Evolutionary conservation across 139 green algal genomes (phyloP), one percentile per base, ranked within the genome.

Genomic region (Chlamydomonas sp.): DNA sequence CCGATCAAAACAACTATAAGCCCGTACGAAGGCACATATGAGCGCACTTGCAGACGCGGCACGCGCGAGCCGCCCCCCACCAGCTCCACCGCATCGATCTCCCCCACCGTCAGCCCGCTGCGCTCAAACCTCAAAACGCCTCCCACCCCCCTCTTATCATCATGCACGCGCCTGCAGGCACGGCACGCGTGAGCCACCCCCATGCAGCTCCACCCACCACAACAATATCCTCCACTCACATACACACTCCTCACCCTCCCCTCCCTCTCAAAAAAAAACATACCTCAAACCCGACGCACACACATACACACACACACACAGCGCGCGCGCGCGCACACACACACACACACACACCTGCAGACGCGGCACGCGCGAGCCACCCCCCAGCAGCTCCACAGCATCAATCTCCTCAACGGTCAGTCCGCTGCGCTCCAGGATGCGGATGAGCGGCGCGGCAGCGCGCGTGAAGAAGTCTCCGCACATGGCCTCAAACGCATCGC

Each of bases 331-430:
- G 20, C 22, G 49, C 5, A 69, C 59, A n/a, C 10, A 24, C 29
- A 35, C 13, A 63, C 13, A 29, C 43, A 79, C 28, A 31, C 26
- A 2, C 26, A 39, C 50, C 71, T 86, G 83, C 63, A 98, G 70
- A 1, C 76, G 72, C 0, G 93, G 93, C 28, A 97, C 84, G 30
- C 93, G 85, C 26, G 82, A 88, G 38, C 88, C 89, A 20, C 93
- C 93, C 5, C 93, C 93, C 33, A 97, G 70, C 62, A 97, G 79
- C 82, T 97, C 89, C 39, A 97, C 81, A 6, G 82, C 80, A 33
- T 79, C 69, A 0, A 97, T n/a, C 58, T 95, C 79, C 6, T 78
- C 82, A 5, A 74, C 38, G 1, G 81, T 85, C 13, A 96, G 36
- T 33, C 81, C 81, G 69, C 88, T 79, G 63, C 91, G 85, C 62